Percentiles rank a stretch among this genome's conserved stretches.
Conservation (phyloP, 371 early-diverging fungal species). For the Entomophthora muscae region DNA sequence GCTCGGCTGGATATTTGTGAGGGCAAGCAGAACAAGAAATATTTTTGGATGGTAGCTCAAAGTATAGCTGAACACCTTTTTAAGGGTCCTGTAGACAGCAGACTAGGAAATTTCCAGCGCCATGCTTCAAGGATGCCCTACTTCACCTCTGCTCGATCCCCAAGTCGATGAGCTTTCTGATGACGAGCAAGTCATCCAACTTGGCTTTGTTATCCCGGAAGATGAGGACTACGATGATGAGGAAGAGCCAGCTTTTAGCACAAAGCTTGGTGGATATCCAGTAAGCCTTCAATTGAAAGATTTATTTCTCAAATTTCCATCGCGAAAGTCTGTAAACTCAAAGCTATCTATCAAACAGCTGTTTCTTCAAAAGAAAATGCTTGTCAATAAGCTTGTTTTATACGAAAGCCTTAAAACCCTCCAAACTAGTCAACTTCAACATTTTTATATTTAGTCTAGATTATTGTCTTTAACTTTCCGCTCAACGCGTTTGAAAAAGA, state of each 20-base stretch:
- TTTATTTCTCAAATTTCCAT: neutral
- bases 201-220: neutral
- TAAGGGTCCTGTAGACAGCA: too few species aligned
- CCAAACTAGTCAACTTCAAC: neutral
- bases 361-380: neutral
- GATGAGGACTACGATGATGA: neutral
- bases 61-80: too few species aligned
- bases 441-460: neutral
- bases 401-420: neutral
- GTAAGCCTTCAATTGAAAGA: neutral
- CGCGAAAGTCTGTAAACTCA: neutral
- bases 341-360: neutral
- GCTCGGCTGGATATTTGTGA: too few species aligned
- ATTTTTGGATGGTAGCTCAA: too few species aligned
- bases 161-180: neutral
- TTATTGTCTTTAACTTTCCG: neutral
- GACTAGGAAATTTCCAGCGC: too few species aligned
- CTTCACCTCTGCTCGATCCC: too few species aligned
- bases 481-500: neutral
- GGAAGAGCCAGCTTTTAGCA: neutral
- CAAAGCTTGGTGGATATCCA: constrained; percentile 3
- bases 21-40: too few species aligned
- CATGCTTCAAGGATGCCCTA: too few species aligned
- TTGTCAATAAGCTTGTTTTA: neutral
- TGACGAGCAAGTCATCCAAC: neutral